Conservation (phyloP, 75 land plant genomes). For the Cupressus sempervirens region DNA sequence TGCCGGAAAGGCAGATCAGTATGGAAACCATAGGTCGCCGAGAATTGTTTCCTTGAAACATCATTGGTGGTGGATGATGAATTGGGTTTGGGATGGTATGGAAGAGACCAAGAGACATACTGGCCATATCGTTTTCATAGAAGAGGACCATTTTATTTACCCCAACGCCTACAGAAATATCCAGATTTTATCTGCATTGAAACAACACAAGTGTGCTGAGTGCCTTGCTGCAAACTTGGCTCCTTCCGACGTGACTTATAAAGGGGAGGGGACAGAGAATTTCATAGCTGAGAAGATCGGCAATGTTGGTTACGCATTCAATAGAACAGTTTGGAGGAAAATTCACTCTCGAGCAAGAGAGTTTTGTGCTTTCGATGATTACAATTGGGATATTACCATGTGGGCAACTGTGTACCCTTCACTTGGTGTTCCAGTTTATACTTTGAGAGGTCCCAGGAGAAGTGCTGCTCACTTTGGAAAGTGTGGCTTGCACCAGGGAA, state of each 20-base stretch:
- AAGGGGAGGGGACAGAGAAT: constrained; percentile 55
- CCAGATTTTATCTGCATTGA: constrained; percentile 53
- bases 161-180: constrained; percentile 93
- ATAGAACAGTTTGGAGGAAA: constrained; percentile 83
- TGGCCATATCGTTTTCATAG: constrained; percentile 88
- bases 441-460: constrained; percentile 77
- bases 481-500: constrained; percentile 97
- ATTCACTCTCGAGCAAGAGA: constrained; percentile 69
- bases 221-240: constrained; percentile 91
- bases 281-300: constrained; percentile 89
- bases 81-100: constrained; percentile 98
- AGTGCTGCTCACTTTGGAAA: constrained; percentile 94
- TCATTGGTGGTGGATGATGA: constrained; percentile 99
- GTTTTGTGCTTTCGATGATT: constrained; percentile 92
- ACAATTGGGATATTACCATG: constrained; percentile 99
- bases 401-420: constrained; percentile 93
- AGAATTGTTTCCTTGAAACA: constrained; percentile 95
- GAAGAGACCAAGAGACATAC: constrained; percentile 47
- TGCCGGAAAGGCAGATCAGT: constrained; percentile 82
- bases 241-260: constrained; percentile 79
- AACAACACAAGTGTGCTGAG: constrained; percentile 64
- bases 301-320: constrained; percentile 94
- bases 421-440: constrained; percentile 56
- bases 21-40: constrained; percentile 84
- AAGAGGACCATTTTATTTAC: constrained; percentile 88